Conservation (phyloP, 164 flowering plant genomes). For the Kingdonia uniflora region DNA sequence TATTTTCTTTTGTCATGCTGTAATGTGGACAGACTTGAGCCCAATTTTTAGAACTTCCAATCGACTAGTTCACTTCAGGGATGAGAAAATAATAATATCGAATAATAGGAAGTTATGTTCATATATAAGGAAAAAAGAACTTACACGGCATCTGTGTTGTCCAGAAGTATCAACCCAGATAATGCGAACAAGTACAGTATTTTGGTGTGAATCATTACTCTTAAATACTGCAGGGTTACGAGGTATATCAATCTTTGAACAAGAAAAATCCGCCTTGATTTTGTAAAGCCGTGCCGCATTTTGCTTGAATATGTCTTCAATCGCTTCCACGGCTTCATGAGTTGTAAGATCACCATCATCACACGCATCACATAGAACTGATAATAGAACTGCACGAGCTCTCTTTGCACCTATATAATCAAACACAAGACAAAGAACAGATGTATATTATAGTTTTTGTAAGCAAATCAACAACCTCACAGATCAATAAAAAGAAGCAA, state of each 20-base stretch:
- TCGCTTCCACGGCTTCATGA: slow-evolving; percentile 72
- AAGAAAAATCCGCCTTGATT: slow-evolving; percentile 15
- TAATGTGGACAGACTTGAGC: no score
- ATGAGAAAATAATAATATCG: neutral
- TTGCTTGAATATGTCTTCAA: slow-evolving; percentile 50
- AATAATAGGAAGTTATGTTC: neutral
- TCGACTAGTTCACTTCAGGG: no score
- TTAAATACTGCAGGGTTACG: slow-evolving; percentile 9
- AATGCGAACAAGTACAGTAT: slow-evolving; percentile 48
- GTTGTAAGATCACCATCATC: slow-evolving; percentile 73
- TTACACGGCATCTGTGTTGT: slow-evolving; percentile 88
- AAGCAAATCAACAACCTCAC: slow-evolving; percentile 3
- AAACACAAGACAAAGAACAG: neutral
- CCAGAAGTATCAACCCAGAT: slow-evolving; percentile 92
- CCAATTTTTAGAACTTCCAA: no score
- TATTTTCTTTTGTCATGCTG: neutral
- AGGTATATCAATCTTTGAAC: slow-evolving; percentile 13
- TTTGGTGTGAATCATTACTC: slow-evolving; percentile 15
- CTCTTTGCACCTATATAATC: slow-evolving; percentile 62
- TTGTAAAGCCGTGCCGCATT: slow-evolving; percentile 71
- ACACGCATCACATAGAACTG: slow-evolving; percentile 79
- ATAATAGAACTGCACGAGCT: slow-evolving; percentile 66
- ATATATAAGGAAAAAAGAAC: slow-evolving; percentile 12
- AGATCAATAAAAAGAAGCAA: no score
- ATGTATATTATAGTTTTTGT: no score